Conservation (phyloP, 2,329 filamentous ascomycete species). For the Coccinonectria pachysandricola region DNA sequence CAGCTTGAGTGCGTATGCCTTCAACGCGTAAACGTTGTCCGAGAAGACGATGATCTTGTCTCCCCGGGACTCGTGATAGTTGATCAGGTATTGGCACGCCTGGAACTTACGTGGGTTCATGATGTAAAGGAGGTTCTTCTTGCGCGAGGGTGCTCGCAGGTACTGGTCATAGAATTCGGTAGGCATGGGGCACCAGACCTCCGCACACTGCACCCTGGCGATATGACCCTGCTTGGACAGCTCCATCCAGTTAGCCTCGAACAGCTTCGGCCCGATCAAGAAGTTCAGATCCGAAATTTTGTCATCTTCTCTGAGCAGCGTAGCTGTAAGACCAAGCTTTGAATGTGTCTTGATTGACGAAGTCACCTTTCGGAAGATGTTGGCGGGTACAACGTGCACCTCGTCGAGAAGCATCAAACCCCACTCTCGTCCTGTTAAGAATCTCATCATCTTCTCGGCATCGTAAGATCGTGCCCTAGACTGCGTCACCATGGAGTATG, state of each 20-base stretch:
- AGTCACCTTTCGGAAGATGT: constrained; percentile 92
- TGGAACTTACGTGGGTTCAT: constrained; percentile 99
- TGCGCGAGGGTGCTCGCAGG: constrained; percentile 52
- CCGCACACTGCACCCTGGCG: constrained; percentile 91
- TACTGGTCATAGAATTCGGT: constrained; percentile 97
- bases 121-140: constrained; percentile 59
- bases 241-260: constrained; percentile 99
- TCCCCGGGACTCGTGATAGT: constrained; percentile 88
- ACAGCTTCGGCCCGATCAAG: constrained; percentile 91
- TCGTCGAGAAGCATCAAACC: constrained; percentile 95
- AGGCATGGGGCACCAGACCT: constrained; percentile 99
- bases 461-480: constrained; percentile 81
- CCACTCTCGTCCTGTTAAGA: constrained; percentile 83
- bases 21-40: constrained; percentile 88
- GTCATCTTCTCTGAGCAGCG: constrained; percentile 89
- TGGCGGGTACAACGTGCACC: constrained; percentile 93
- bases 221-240: constrained; percentile 94
- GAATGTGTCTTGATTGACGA: constrained; percentile 89
- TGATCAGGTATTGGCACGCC: constrained; percentile 94
- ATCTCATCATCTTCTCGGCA: constrained; percentile 95
- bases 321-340: constrained; percentile 90
- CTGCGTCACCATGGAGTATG: constrained; percentile 98
- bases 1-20: constrained; percentile 74
- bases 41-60: constrained; percentile 99
- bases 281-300: constrained; percentile 98